phyloP scores from a whole-genome alignment of 768 basidiomycete genomes.

The Boletus coccyginus region DNA sequence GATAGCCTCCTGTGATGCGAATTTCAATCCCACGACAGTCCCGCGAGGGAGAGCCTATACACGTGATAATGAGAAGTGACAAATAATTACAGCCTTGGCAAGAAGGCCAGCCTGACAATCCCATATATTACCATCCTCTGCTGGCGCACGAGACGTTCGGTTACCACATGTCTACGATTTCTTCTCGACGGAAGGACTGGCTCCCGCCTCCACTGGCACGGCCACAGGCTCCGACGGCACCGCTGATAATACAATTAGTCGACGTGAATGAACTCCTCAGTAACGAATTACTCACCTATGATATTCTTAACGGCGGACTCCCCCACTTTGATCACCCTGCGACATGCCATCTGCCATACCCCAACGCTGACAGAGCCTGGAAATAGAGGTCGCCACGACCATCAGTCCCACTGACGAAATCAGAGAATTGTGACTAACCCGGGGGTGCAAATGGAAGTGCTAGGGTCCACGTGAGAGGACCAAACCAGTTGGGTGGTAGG shows the following conservation, averaged over 20 bases:
- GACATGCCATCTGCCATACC: constrained; percentile 95
- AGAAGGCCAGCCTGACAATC: background rate
- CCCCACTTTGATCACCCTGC: constrained; percentile 73
- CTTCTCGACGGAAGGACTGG: constrained; percentile 13
- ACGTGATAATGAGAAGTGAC: constrained; percentile 17
- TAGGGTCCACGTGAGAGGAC: constrained; percentile 84
- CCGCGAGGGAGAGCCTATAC: constrained; percentile 14
- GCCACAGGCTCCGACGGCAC: constrained; percentile 21
- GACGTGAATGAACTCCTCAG: background rate
- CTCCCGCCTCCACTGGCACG: constrained; percentile 12
- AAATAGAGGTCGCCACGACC: background rate
- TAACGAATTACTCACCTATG: constrained; percentile 34
- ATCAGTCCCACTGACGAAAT: background rate
- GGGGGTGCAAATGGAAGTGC: constrained; percentile 88
- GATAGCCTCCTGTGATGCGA: constrained; percentile 5
- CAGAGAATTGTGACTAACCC: constrained; percentile 46
- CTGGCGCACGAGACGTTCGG: background rate
- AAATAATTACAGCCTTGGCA: background rate
- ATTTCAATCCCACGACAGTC: constrained; percentile 1
- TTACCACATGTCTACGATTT: constrained; percentile 14
- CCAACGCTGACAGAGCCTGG: constrained; percentile 90
- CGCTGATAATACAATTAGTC: constrained; percentile 3
- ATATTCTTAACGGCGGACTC: constrained; percentile 72
- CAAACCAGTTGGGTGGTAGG: constrained; percentile 88
- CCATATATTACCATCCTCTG: constrained; percentile 3